Evolutionary conservation across 495 filamentous ascomycete species (phyloP), one percentile per base, ranked within the genome.

Genomic region (Penicillium diatomitis): DNA sequence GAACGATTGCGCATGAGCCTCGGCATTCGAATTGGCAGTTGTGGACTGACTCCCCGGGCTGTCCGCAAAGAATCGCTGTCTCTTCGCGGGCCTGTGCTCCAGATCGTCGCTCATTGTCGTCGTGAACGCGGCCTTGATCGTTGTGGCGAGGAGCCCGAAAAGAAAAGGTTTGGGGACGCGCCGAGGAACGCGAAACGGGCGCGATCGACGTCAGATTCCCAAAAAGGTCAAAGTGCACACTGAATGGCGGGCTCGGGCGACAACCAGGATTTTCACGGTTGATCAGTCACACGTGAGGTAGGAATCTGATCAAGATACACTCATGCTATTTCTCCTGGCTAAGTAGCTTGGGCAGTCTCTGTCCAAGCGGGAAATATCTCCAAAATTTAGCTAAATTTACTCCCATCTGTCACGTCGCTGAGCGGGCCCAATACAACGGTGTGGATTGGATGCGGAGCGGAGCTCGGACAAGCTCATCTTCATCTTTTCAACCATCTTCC

Each of bases 31-130:
- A 20, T 20, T 20, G 20, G 2, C 20, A 20, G 20, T 20, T 20
- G 20, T 20, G 20, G 20, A 20, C 20, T 20, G 20, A 20, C 2
- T 32, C 32, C 32, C 37, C 10, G 60, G 48, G 3, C 58, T 49
- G 9, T 92, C 85, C 3, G 73, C 70, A 58, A 94, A 90, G 65
- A 94, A 94, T 29, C 90, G 83, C 47, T 84, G 75, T 66, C 84
- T 90, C 72, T 96, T 96, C 36, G 65, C 66, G 4, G 88, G 88
- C 20, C 81, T 77, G 40, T 82, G 49, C 34, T 55, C 51, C 29
- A 50, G 33, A 47, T 62, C 50, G 20, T 63, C 54, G 42, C 47
- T 58, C 57, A 65, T 63, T 48, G 39, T 61, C 43, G 49, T 54
- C 41, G 51, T 47, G 47, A 46, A 47, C 31, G 41, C 41, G 42